phyloP scores from a whole-genome alignment of 2,329 filamentous ascomycete species.

The Blastomyces silverae region DNA sequence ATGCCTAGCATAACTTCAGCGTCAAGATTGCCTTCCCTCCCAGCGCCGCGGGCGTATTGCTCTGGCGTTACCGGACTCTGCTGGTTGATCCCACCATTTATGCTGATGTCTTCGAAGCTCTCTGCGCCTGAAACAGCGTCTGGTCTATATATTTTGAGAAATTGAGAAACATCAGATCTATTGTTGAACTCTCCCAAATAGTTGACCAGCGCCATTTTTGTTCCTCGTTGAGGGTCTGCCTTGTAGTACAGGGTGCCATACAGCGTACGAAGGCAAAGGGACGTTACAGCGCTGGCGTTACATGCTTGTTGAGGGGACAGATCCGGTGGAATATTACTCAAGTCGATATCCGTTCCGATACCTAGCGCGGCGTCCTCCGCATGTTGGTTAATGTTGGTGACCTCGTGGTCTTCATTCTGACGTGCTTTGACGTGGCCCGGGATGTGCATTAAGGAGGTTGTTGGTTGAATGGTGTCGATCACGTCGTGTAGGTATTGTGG shows the following conservation, averaged over 20 bases:
- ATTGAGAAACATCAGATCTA: constrained; percentile 9
- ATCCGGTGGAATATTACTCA: constrained; percentile 7
- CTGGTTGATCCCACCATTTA: constrained; percentile 7
- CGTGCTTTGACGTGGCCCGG: background rate
- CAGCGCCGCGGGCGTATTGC: constrained; percentile 1
- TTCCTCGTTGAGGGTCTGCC: background rate
- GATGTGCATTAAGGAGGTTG: constrained; percentile 1
- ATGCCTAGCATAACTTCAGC: constrained; percentile 9
- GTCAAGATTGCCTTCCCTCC: constrained; percentile 8
- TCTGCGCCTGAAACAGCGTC: constrained; percentile 1
- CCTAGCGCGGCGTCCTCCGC: background rate
- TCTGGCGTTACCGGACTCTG: constrained; percentile 1
- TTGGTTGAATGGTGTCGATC: constrained; percentile 9
- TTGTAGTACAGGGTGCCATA: constrained; percentile 9
- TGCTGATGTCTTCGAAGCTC: constrained; percentile 8
- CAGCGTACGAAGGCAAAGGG: constrained; percentile 5
- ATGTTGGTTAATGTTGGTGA: constrained; percentile 3
- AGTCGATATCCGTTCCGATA: constrained; percentile 5
- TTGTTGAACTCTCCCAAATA: constrained; percentile 11
- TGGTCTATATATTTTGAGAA: constrained; percentile 7
- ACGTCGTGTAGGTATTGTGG: constrained; percentile 3
- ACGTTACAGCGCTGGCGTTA: constrained; percentile 5
- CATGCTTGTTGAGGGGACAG: constrained; percentile 6
- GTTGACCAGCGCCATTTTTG: constrained; percentile 9
- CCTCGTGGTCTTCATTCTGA: constrained; percentile 4